These are phyloP conservation scores for Akanthomyces lecanii DNA, from an alignment of 2,329 filamentous ascomycete species.

Conservation along the genomic window DNA sequence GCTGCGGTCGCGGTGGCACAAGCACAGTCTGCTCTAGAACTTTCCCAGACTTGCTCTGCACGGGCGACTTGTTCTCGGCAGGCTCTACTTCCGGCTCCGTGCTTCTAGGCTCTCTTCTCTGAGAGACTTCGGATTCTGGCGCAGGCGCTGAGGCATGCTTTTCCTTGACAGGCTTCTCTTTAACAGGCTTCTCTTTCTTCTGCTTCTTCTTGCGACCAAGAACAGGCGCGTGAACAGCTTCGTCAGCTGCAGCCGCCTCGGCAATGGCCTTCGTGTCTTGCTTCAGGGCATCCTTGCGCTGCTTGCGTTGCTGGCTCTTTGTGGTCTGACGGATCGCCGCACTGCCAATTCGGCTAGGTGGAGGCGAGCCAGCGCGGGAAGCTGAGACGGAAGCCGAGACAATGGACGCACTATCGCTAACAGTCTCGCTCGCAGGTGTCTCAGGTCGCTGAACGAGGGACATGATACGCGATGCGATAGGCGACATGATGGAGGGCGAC, in stretches of 20 bases:
- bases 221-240: conserved; percentile 64
- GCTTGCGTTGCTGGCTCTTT: conserved; percentile 75
- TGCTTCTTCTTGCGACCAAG: conserved; percentile 80
- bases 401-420: conserved; percentile 73
- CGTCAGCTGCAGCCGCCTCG: conserved; percentile 47
- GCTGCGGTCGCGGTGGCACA: not conserved
- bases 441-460: conserved; percentile 52
- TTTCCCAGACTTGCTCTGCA: not conserved
- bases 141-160: not conserved
- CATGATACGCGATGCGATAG: conserved; percentile 28
- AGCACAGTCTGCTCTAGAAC: conserved; percentile 3
- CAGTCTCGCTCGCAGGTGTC: conserved; percentile 67
- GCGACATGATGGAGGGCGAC: conserved; percentile 38
- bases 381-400: conserved; percentile 65
- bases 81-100: conserved; percentile 15
- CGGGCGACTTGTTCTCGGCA: not conserved
- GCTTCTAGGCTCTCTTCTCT: not conserved
- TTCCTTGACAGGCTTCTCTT: conserved; percentile 22
- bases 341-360: conserved; percentile 59
- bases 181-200: conserved; percentile 62
- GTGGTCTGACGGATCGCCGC: conserved; percentile 66
- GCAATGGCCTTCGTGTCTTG: conserved; percentile 55
- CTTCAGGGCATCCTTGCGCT: conserved; percentile 63
- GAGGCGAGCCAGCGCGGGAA: conserved; percentile 68
- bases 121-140: not conserved